Percentiles rank a stretch among this genome's conserved stretches.
Conservation (phyloP, 495 filamentous ascomycete species). For the Tuber indicum region DNA sequence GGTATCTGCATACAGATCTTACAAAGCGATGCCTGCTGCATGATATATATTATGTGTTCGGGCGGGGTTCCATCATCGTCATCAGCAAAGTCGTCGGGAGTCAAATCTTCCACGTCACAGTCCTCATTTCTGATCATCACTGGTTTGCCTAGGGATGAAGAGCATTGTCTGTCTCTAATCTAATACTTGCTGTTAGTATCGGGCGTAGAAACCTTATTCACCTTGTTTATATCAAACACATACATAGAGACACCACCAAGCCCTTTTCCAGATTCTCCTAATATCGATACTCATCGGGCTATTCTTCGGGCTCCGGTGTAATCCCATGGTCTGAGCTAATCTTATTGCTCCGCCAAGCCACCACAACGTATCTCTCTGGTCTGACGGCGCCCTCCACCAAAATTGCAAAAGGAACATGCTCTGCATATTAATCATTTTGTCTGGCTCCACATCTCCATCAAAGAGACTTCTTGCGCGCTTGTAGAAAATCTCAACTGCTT, state of each 20-base stretch:
- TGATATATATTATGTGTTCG: conserved; percentile 11
- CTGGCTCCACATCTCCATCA: conserved; percentile 24
- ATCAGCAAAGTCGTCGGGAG: conserved; percentile 12
- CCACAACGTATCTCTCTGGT: conserved; percentile 25
- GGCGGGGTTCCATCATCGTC: conserved; percentile 15
- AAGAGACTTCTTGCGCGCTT: conserved; percentile 17
- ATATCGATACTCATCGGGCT: conserved; percentile 8
- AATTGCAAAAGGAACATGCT: conserved; percentile 29
- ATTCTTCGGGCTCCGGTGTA: conserved; percentile 14
- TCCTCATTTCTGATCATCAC: conserved; percentile 25
- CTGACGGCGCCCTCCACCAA: conserved; percentile 24
- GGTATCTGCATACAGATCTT: conserved; percentile 14
- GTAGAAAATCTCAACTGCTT: conserved; percentile 20
- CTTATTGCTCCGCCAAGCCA: conserved; percentile 26
- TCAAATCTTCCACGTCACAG: conserved; percentile 27
- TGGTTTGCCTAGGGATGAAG: conserved; percentile 26
- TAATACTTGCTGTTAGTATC: background rate
- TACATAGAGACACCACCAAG: conserved; percentile 28
- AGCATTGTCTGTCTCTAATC: conserved; percentile 20
- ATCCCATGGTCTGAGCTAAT: conserved; percentile 25
- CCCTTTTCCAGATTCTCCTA: conserved; percentile 15
- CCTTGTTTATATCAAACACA: conserved; percentile 1
- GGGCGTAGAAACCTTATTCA: background rate
- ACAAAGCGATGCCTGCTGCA: conserved; percentile 14
- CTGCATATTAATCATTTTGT: conserved; percentile 24